Base-by-base conservation (phyloP, 2,329 filamentous ascomycete species). In the Calonectria honghensis region DNA sequence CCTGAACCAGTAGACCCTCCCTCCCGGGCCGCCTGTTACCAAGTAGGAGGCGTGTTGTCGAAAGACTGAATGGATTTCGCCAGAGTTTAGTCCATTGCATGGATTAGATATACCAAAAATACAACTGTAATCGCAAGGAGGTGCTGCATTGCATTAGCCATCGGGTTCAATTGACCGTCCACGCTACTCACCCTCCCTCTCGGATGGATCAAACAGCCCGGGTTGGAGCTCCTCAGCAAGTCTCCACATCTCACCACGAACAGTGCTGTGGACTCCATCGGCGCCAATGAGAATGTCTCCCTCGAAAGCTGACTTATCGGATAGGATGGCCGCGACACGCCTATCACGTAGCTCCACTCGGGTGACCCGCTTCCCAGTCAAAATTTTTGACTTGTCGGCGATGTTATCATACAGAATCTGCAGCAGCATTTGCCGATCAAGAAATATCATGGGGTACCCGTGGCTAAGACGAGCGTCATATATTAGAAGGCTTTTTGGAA, bases 1-100 rank as follows among this genome's bases (percentile, higher is more conserved):
- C 2, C 63, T 51, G 32, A 76, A 76, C 68, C 71, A 78, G 48
- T 20, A 76, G 6, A 75, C 61, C 94, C 13, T 94, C 92, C 59
- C 71, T 6, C 37, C 66, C 20, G 61, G 70, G 14, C 73, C 72
- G 7, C 45, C 35, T 7, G 41, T 68, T 11, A 74, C 54, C 10
- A 74, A 27, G 31, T 74, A 72, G 0, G 67, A 73, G 11, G 48
- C 52, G 4, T 54, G 29, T 10, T 69, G 41, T 3, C 59, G 37
- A 32, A 75, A 72, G 3, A 75, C 70, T 4, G 41, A 45, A 27
- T 73, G 63, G 27, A 7, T 45, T 6, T 1, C 57, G 11, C 73
- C 73, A 11, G 73, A 45, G 2, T 16, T 50, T 16, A 65, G 72
- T 3, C 64, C 68, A 16, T 27, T 24, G 31, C 54, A 75, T 4